Base-by-base conservation (phyloP, 139 green algal species). In the Auxenochlorella protothecoides region DNA sequence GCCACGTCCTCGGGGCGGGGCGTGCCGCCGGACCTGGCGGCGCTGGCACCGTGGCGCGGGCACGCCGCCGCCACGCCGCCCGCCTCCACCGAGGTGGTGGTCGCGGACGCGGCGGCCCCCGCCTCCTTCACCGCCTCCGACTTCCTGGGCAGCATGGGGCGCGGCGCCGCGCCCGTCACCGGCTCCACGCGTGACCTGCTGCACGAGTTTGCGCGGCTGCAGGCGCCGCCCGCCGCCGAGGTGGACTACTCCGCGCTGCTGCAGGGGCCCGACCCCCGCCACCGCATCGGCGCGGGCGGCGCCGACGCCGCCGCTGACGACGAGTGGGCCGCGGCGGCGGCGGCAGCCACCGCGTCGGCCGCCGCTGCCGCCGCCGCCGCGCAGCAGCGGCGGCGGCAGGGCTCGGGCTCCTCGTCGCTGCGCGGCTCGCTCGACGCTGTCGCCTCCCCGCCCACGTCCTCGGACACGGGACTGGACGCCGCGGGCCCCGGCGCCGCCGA, bases 151-250 rank as follows among this genome's bases (percentile, higher is more conserved):
- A 76, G 71, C 71, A 7, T 66, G 27, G 44, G 4, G 16, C 7
- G 27, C 55, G 71, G 61, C 2, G 64, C 10, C 57, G 57, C 10
- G 9, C 59, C 13, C 71, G 51, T 6, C 60, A 14, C 56, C 59
- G n/a, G 54, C 64, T 55, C 75, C 66, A 15, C 76, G n/a, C 76
- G 76, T 6, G 76, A 81, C 57, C 74, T 81, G 55, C 65, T 81
- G 2, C 71, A 81, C 52, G 66, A 67, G 70, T 81, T 81, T 77
- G 73, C 76, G 11, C 71, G 70, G 68, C 72, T 81, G 71, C 77
- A 81, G 27, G 27, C 27, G 27, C 64, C 56, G 54, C 59, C 76
- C 73, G 59, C 70, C 71, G 3, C 76, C 76, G 9, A 59, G 27
- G 71, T 77, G 8, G 76, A 81, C 68, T 81, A 81, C n/a, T 44